Evolutionary conservation across 2,329 filamentous ascomycete genomes (phyloP), one percentile per base, ranked within the genome.

Genomic region (Alternaria infectoria): DNA sequence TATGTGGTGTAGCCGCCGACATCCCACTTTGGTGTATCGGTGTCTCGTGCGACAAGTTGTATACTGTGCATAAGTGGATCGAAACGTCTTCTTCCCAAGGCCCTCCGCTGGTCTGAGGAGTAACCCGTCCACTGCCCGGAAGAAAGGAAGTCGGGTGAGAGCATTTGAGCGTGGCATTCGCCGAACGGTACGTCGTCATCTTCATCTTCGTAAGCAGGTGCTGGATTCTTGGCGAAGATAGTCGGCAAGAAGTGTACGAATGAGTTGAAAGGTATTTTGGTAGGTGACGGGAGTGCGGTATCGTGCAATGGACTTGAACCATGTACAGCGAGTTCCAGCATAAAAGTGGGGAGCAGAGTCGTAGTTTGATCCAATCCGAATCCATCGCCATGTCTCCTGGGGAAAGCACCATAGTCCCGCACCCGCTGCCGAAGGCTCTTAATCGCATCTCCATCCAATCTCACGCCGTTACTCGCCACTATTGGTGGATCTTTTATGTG

Each of bases 141-240:
- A 1, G 62, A 52, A 1, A 75, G 49, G 36, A 74, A 72, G 0
- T 57, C 23, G 3, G 65, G 55, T 4, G 54, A 60, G 5, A 60
- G 60, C 73, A 74, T 74, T 9, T 50, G n/a, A 9, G 67, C 40
- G 54, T 75, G 70, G 13, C 67, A 70, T 11, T 28, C 64, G 9
- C 46, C 50, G 13, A 74, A 74, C 1, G 50, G 59, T 10, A 57
- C 40, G 2, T 40, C 47, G 17, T 46, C 49, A 9, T 40, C 11
- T 2, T 13, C n/a, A 5, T 19, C 0, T 36, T 36, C 32, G 15
- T n/a, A 21, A 19, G n/a, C 2, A 0, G 47, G 47, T 12, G 26
- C 8, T 6, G 28, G 28, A 15, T 6, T 12, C 7, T 15, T 51
- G 12, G 15, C 47, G 13, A 66, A 70, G 2, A 68, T 28, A 11